These are phyloP conservation scores for Sclerotinia trifoliorum DNA, from an alignment of 2,329 filamentous ascomycete species.

Conservation along the genomic window DNA sequence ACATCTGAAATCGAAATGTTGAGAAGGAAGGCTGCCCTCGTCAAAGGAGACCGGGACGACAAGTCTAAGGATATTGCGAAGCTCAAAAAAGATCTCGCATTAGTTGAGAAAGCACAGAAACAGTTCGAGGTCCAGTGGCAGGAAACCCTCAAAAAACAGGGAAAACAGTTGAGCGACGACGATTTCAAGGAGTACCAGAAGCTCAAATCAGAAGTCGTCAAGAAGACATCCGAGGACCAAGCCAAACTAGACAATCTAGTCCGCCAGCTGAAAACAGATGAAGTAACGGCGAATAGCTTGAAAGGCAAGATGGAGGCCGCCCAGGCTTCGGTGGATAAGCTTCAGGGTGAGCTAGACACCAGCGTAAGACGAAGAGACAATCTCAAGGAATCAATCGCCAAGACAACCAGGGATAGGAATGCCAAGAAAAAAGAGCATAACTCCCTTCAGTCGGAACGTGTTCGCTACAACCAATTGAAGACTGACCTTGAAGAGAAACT, in stretches of 20 bases:
- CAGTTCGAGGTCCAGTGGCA: constrained; percentile 87
- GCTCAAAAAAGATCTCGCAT: constrained; percentile 74
- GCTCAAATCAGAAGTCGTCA: constrained; percentile 80
- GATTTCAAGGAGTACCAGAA: constrained; percentile 89
- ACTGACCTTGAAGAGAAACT: constrained; percentile 93
- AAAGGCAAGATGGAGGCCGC: constrained; percentile 83
- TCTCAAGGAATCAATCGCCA: constrained; percentile 61
- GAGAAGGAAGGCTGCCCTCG: constrained; percentile 64
- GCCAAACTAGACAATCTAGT: constrained; percentile 81
- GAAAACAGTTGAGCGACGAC: constrained; percentile 77
- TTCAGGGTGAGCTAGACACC: constrained; percentile 67
- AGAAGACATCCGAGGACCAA: constrained; percentile 77
- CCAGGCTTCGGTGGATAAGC: constrained; percentile 69
- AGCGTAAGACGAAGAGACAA: constrained; percentile 67
- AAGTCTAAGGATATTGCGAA: constrained; percentile 69
- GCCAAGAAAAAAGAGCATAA: constrained; percentile 90
- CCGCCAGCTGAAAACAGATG: constrained; percentile 86
- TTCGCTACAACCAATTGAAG: constrained; percentile 75
- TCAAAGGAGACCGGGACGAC: constrained; percentile 73
- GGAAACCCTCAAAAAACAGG: constrained; percentile 80
- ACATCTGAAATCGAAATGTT: constrained; percentile 67
- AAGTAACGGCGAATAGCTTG: constrained; percentile 84
- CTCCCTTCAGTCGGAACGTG: constrained; percentile 76
- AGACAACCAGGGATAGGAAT: constrained; percentile 75
- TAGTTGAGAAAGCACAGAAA: constrained; percentile 84